Percentiles rank a stretch among this genome's conserved stretches.
phyloP scores from a whole-genome alignment of 2,329 filamentous ascomycete genomes.

The Monosporascus sp. region DNA sequence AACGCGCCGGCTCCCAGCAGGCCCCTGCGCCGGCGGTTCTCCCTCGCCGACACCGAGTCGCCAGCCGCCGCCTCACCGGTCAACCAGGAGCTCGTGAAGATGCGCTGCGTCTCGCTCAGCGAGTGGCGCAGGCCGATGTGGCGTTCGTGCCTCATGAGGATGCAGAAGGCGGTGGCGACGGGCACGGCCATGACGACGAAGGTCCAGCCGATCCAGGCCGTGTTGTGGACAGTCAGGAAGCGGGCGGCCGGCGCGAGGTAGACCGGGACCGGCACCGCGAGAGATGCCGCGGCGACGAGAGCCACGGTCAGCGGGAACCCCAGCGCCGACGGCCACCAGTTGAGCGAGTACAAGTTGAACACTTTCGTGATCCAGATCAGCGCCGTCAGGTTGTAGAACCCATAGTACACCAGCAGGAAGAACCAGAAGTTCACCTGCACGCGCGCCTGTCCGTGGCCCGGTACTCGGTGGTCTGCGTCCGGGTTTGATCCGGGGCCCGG shows the following conservation, averaged over 20 bases:
- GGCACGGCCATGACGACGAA: constrained; percentile 67
- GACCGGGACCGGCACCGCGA: constrained; percentile 54
- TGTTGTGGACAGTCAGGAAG: constrained; percentile 57
- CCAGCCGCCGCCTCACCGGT: constrained; percentile 50
- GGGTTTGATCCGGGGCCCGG: constrained; percentile 10
- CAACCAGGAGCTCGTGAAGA: constrained; percentile 64
- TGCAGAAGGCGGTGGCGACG: constrained; percentile 59
- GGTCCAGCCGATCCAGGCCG: constrained; percentile 64
- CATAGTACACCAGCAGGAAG: constrained; percentile 65
- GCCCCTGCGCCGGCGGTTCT: constrained; percentile 32
- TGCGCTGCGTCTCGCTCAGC: constrained; percentile 61
- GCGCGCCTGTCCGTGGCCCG: constrained; percentile 58
- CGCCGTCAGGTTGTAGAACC: constrained; percentile 62
- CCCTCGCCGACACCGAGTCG: constrained; percentile 33
- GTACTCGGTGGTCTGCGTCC: constrained; percentile 36
- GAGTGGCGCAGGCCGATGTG: constrained; percentile 56
- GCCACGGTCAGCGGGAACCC: constrained; percentile 61
- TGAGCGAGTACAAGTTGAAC: constrained; percentile 65
- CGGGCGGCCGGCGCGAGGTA: constrained; percentile 49
- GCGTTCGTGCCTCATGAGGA: constrained; percentile 59
- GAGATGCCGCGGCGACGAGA: constrained; percentile 55
- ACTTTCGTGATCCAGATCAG: constrained; percentile 68
- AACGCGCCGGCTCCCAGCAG: constrained; percentile 31
- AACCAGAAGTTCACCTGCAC: constrained; percentile 68
- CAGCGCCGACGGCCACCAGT: constrained; percentile 63